Evolutionary conservation across 305 asterid genomes (phyloP).

Genomic region (Lippia alba): DNA sequence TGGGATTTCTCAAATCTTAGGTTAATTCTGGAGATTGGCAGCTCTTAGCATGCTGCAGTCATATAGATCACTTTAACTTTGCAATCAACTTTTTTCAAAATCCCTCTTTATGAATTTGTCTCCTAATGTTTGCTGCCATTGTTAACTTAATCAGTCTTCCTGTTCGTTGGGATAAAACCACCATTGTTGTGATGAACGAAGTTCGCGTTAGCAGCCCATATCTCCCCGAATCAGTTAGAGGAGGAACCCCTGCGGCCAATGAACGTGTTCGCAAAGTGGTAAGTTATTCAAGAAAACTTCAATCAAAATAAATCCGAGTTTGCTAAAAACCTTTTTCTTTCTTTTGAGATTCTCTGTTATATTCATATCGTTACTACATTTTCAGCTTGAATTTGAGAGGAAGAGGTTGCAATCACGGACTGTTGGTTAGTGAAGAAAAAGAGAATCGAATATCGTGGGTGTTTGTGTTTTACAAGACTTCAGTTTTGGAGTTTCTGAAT

Average conservation of each 20-base stretch:
- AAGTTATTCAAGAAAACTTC: not conserved
- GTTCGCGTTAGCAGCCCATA: constrained; percentile 86
- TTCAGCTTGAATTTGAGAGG: constrained; percentile 66
- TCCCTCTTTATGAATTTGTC: not conserved
- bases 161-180: constrained; percentile 80
- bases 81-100: not conserved
- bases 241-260: constrained; percentile 87
- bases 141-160: constrained; percentile 62
- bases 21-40: too few species aligned
- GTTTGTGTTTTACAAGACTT: constrained; percentile 10
- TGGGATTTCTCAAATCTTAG: too few species aligned
- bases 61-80: too few species aligned
- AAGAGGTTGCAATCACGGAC: constrained; percentile 65
- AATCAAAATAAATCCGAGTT: not conserved
- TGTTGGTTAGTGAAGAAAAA: constrained; percentile 29
- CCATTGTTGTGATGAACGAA: constrained; percentile 84
- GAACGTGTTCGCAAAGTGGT: constrained; percentile 92
- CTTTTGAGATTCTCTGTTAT: not conserved
- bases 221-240: constrained; percentile 72
- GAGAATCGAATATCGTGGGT: constrained; percentile 2
- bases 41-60: too few species aligned
- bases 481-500: not conserved
- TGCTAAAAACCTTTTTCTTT: not conserved
- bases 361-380: not conserved
- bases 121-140: constrained; percentile 7